Conservation (phyloP, 2,329 filamentous ascomycete species). For the Hypoxylon rubiginosum region DNA sequence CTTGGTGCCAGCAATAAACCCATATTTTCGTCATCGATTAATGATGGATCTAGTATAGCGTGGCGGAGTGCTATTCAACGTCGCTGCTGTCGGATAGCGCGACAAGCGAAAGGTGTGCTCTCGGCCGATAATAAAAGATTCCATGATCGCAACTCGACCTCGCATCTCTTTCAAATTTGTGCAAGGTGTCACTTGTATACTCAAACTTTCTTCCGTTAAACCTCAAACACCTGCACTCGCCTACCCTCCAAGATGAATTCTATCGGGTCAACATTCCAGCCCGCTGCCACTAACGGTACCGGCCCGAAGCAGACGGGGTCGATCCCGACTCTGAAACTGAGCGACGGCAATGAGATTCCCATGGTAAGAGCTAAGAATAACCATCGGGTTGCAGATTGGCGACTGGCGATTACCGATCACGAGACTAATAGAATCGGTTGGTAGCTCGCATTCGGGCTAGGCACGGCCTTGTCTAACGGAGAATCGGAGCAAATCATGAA, state of each 20-base stretch:
- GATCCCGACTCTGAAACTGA: constrained; percentile 75
- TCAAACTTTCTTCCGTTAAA: background rate
- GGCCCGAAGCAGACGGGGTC: constrained; percentile 55
- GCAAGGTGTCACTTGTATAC: background rate
- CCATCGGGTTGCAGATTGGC: background rate
- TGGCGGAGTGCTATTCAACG: constrained; percentile 17
- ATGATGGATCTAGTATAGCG: constrained; percentile 22
- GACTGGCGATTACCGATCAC: too few relatives aligned
- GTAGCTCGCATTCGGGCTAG: constrained; percentile 79
- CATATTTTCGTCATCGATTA: constrained; percentile 24
- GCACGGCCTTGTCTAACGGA: constrained; percentile 75
- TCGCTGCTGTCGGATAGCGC: constrained; percentile 3
- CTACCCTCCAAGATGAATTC: constrained; percentile 57
- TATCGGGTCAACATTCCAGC: constrained; percentile 55
- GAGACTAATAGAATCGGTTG: constrained; percentile 19
- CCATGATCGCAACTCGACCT: constrained; percentile 4
- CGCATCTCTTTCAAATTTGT: constrained; percentile 16
- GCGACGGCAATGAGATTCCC: constrained; percentile 80
- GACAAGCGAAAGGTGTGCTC: constrained; percentile 10
- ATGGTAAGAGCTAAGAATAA: constrained; percentile 62
- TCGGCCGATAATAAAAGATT: constrained; percentile 17
- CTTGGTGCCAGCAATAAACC: constrained; percentile 17
- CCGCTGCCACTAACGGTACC: constrained; percentile 49
- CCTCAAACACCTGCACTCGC: background rate
- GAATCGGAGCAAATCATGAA: constrained; percentile 68